Base-by-base conservation (phyloP, 805 yeast species). In the Alloascoidea africana region DNA sequence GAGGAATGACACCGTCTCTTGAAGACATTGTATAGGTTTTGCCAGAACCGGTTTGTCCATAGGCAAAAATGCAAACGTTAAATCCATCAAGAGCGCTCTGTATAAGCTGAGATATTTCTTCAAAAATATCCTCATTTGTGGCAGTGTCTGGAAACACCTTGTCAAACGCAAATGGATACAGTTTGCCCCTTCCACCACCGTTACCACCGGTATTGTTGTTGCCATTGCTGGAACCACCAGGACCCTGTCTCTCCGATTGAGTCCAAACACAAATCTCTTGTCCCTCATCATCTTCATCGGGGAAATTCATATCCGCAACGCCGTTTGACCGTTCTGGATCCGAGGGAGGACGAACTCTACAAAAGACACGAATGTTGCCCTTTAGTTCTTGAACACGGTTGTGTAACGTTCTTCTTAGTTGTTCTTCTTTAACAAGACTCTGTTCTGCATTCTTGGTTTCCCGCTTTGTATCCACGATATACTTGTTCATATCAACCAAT, bases 11-110 rank as follows among this genome's bases (percentile, higher is more conserved):
- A 13, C 98, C 97, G 49, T 78, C 79, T 1, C 55, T 49, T 0
- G 69, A 59, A 17, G 66, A 59, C 97, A 89, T 91, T 0, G 98
- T 91, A 53, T 59, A 77, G 0, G 97, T 89, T 53, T 89, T 89
- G 2, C 98, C 98, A 0, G 96, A 79, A 0, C 91, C 95, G 0
- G 98, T 91, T 56, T 89, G 98, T 1, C 98, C 98, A 54, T 91
- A 89, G 0, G 97, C 94, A 60, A 89, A 85, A 1, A 91, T 83
- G 55, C 96, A 86, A 2, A 86, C 95, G 47, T 85, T 85, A 50
- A 66, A 76, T 0, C 98, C 98, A 56, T 89, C 94, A 11, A 87
- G 54, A 1, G 93, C 75, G 60, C 70, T 84, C 53, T 85, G 95
- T 2, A 89, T 75, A 16, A 89, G 57, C 53, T 86, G 94, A 2